Evolutionary conservation across 2,329 filamentous ascomycete species (phyloP).

Genomic region (Apiospora pterosperma): DNA sequence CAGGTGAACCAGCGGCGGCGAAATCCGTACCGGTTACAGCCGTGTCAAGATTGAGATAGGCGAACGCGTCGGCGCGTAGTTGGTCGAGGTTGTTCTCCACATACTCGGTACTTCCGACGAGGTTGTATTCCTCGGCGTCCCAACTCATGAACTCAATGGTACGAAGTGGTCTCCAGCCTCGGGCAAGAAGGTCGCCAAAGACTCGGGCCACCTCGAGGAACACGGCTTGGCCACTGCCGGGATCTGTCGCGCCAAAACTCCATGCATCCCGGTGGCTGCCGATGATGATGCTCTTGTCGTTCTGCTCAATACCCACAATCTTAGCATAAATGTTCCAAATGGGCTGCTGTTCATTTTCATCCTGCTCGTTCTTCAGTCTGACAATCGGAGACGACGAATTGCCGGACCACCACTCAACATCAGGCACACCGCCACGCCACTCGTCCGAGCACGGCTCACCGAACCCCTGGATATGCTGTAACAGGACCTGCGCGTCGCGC

Average conservation of each 20-base stretch:
- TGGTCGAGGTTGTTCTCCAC: slow-evolving; percentile 79
- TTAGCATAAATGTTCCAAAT: slow-evolving; percentile 91
- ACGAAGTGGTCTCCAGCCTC: slow-evolving; percentile 87
- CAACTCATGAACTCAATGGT: slow-evolving; percentile 96
- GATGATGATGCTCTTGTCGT: slow-evolving; percentile 79
- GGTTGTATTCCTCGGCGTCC: slow-evolving; percentile 91
- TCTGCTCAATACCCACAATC: slow-evolving; percentile 80
- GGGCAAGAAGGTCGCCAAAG: slow-evolving; percentile 71
- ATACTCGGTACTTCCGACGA: slow-evolving; percentile 90
- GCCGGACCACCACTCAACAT: slow-evolving; percentile 85
- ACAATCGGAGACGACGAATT: slow-evolving; percentile 72
- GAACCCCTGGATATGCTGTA: slow-evolving; percentile 72
- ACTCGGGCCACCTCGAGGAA: slow-evolving; percentile 86
- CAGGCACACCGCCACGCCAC: slow-evolving; percentile 76
- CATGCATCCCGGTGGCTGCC: slow-evolving; percentile 93
- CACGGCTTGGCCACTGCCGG: slow-evolving; percentile 84
- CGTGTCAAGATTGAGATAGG: slow-evolving; percentile 88
- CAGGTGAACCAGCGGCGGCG: slow-evolving; percentile 73
- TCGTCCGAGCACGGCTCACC: slow-evolving; percentile 65
- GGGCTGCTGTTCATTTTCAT: slow-evolving; percentile 75
- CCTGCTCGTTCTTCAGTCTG: slow-evolving; percentile 80
- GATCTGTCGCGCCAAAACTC: slow-evolving; percentile 83
- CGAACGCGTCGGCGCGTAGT: slow-evolving; percentile 71
- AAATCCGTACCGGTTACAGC: slow-evolving; percentile 76
- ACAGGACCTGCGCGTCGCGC: slow-evolving; percentile 78